These are phyloP conservation scores for Pleoardoris graminearum DNA, from an alignment of 2,329 filamentous ascomycete genomes.

Conservation along the genomic window DNA sequence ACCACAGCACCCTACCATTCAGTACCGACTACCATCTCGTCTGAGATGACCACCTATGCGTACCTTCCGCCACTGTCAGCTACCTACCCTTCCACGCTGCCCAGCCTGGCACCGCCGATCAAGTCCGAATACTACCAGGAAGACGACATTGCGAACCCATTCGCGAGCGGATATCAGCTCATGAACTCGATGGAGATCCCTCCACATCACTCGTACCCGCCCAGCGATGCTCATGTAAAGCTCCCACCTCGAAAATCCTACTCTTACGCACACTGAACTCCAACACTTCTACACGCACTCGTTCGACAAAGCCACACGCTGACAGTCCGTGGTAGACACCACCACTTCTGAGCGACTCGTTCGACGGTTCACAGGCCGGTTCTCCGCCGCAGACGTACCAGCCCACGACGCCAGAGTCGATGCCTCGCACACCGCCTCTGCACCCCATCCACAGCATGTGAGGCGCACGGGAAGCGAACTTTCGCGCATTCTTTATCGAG, in stretches of 20 bases:
- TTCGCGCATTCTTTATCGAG: constrained; percentile 4
- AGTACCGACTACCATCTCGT: constrained; percentile 42
- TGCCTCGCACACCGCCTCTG: constrained; percentile 68
- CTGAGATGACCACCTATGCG: constrained; percentile 54
- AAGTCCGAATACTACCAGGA: constrained; percentile 67
- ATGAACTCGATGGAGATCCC: constrained; percentile 63
- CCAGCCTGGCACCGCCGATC: constrained; percentile 63
- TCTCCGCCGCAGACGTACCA: constrained; percentile 49
- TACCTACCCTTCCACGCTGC: constrained; percentile 60
- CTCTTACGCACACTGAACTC: constrained; percentile 37
- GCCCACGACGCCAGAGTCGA: constrained; percentile 72
- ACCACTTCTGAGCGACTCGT: constrained; percentile 70
- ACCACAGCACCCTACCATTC: constrained; percentile 46
- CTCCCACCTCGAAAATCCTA: constrained; percentile 49
- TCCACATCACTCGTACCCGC: constrained; percentile 64
- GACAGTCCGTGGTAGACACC: constrained; percentile 64
- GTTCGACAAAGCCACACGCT: constrained; percentile 39
- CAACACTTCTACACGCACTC: constrained; percentile 32
- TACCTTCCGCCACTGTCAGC: constrained; percentile 57
- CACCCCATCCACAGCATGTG: constrained; percentile 34
- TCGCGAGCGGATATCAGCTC: constrained; percentile 70
- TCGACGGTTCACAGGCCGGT: constrained; percentile 62
- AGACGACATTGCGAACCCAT: constrained; percentile 62
- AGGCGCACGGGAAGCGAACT: constrained; percentile 5
- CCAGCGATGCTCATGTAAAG: constrained; percentile 76